These are phyloP conservation scores for Dipteronia sinensis DNA, from an alignment of 345 rosid genomes.

Conservation along the genomic window DNA sequence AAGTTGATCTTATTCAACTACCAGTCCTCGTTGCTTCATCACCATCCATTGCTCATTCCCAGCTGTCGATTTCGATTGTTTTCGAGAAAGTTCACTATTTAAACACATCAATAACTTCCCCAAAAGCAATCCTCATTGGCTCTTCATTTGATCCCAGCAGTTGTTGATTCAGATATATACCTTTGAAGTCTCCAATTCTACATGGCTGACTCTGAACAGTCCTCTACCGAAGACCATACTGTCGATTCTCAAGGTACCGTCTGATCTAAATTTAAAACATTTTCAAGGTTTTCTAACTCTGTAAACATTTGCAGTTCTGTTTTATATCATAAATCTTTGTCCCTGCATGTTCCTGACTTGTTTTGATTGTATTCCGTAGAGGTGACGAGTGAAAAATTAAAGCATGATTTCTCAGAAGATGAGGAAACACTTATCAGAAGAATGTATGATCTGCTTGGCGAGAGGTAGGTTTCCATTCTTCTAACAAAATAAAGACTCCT, in stretches of 20 bases:
- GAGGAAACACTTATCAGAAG: constrained; percentile 56
- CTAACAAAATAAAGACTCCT: neutral
- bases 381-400: constrained; percentile 37
- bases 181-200: constrained; percentile 7
- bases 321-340: neutral
- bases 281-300: neutral
- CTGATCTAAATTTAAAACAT: neutral
- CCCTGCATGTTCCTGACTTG: neutral
- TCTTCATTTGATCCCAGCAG: neutral
- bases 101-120: neutral
- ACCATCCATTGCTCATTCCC: neutral
- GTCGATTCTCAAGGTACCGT: constrained; percentile 41
- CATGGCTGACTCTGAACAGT: constrained; percentile 61
- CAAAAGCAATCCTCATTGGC: neutral
- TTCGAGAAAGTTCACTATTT: neutral
- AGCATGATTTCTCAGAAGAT: constrained; percentile 50
- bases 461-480: constrained; percentile 31
- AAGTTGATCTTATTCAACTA: neutral
- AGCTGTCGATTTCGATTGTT: neutral
- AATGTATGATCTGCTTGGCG: constrained; percentile 62
- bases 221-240: constrained; percentile 41
- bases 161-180: neutral
- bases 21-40: neutral
- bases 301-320: neutral
- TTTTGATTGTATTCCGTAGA: constrained; percentile 22